phyloP scores from a whole-genome alignment of 129 eudicot genomes.

The Oenanthe sinensis region DNA sequence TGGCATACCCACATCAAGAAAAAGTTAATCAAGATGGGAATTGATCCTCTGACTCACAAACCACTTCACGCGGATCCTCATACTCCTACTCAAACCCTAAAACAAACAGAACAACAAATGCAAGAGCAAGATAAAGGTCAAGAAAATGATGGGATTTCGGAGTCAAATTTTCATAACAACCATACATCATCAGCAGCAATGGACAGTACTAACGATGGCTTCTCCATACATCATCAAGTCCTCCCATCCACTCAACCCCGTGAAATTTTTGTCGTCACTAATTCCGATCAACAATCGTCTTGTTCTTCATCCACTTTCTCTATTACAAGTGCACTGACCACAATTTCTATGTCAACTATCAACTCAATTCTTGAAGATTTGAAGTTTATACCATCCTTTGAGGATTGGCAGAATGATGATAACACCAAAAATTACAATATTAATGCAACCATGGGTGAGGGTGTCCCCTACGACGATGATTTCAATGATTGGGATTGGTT shows the following conservation, averaged over 20 bases:
- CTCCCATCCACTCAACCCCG: neutral
- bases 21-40: neutral
- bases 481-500: neutral
- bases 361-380: neutral
- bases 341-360: neutral
- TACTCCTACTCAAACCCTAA: neutral
- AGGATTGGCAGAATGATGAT: constrained; percentile 3
- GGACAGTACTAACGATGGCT: neutral
- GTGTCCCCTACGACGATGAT: neutral
- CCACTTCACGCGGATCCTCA: neutral
- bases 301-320: neutral
- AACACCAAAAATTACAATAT: neutral
- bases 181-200: neutral
- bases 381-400: neutral
- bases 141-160: neutral
- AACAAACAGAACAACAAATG: neutral
- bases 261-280: neutral
- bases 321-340: neutral
- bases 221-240: neutral
- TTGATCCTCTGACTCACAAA: neutral
- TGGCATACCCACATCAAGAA: neutral
- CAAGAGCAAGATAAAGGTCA: neutral
- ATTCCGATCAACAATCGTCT: neutral
- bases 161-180: neutral
- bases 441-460: neutral